Conservation (phyloP, 441 rosid genomes). For the Rhodomyrtus psidioides region DNA sequence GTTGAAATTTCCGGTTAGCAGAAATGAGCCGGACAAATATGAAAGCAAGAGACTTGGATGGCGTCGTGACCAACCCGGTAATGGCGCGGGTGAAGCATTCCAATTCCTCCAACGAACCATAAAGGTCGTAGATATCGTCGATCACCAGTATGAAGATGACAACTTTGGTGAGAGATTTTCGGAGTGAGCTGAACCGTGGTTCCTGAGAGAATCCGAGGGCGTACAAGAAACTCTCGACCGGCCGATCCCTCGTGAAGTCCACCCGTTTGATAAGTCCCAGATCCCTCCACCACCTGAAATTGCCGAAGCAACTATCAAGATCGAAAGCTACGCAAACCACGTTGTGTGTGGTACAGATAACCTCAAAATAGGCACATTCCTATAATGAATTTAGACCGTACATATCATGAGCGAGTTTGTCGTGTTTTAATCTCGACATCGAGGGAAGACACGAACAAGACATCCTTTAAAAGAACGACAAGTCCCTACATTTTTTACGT, state of each 20-base stretch:
- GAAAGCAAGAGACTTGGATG: neutral
- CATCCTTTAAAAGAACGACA: too few species aligned
- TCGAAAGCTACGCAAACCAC: neutral
- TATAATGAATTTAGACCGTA: neutral
- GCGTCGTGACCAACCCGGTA: conserved; percentile 5
- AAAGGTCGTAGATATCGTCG: conserved; percentile 46
- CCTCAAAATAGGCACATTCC: neutral
- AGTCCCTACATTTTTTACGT: too few species aligned
- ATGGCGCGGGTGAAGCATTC: conserved; percentile 33
- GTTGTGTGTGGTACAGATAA: neutral
- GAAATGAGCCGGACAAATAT: neutral
- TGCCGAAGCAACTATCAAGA: neutral
- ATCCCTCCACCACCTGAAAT: conserved; percentile 41
- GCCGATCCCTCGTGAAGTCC: conserved; percentile 31
- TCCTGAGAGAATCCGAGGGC: conserved; percentile 28
- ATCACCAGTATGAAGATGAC: conserved; percentile 21
- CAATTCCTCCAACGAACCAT: conserved; percentile 38
- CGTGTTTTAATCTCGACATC: neutral
- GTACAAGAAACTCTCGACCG: conserved; percentile 36
- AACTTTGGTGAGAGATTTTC: conserved; percentile 33
- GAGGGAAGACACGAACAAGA: neutral
- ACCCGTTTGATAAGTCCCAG: conserved; percentile 21
- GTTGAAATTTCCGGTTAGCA: neutral
- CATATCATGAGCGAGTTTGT: neutral
- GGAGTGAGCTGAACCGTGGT: conserved; percentile 18